Evolutionary conservation across 2,329 filamentous ascomycete species (phyloP).

Genomic region (Microsporum ferrugineum): DNA sequence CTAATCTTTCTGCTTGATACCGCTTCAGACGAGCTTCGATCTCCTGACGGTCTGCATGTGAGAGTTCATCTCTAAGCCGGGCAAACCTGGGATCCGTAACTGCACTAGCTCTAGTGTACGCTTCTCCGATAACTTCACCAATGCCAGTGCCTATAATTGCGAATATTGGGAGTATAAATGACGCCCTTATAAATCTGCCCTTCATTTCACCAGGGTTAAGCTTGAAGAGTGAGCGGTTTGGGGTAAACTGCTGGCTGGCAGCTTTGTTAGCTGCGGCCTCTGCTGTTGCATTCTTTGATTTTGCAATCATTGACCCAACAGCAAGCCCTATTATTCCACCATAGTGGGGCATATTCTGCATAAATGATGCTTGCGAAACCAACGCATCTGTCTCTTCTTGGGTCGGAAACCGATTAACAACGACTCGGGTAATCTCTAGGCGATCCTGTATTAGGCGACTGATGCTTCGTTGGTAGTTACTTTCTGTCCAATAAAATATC

Average conservation of each 20-base stretch:
- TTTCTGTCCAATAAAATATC: slow-evolving; percentile 20
- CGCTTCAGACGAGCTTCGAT: neutral
- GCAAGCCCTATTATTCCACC: slow-evolving; percentile 11
- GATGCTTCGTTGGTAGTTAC: slow-evolving; percentile 15
- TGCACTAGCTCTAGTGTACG: neutral
- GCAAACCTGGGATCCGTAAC: slow-evolving; percentile 5
- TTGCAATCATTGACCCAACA: slow-evolving; percentile 8
- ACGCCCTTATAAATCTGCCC: neutral
- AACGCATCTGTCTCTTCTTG: slow-evolving; percentile 28
- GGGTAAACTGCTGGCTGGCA: neutral
- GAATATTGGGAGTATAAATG: neutral
- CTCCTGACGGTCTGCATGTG: neutral
- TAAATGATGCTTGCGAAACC: slow-evolving; percentile 12
- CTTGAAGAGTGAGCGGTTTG: slow-evolving; percentile 2
- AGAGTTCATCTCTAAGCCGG: neutral
- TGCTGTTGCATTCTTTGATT: neutral
- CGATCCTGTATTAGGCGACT: slow-evolving; percentile 11
- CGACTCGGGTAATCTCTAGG: slow-evolving; percentile 16
- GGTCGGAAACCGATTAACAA: slow-evolving; percentile 21
- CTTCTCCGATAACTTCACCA: neutral
- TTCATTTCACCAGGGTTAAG: neutral
- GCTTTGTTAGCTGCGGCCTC: neutral
- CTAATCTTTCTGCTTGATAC: neutral
- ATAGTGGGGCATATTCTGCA: neutral
- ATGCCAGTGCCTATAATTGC: neutral